Conservation (phyloP, 106 monocot species). For the Allium cepa region DNA sequence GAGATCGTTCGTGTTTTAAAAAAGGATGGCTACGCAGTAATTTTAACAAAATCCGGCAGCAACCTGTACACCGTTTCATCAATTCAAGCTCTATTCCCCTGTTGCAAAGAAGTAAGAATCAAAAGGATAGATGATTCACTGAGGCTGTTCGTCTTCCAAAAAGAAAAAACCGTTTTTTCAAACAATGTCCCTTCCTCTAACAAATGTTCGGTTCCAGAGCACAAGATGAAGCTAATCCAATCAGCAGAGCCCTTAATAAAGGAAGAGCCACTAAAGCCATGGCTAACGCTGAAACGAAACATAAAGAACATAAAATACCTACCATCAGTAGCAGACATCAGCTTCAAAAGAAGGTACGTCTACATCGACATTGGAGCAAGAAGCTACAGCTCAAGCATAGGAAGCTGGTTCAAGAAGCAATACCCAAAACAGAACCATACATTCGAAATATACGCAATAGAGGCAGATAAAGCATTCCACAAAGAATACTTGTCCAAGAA, state of each 20-base stretch:
- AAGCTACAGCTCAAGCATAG: slow-evolving; percentile 72
- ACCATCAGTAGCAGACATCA: slow-evolving; percentile 47
- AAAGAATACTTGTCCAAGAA: slow-evolving; percentile 46
- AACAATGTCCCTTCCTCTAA: slow-evolving; percentile 9
- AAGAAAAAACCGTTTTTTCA: neutral
- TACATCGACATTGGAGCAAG: slow-evolving; percentile 68
- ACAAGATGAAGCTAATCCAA: slow-evolving; percentile 33
- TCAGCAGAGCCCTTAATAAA: slow-evolving; percentile 47
- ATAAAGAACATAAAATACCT: slow-evolving; percentile 63
- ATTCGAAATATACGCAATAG: slow-evolving; percentile 57
- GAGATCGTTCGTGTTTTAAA: slow-evolving; percentile 40
- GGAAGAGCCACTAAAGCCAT: slow-evolving; percentile 70
- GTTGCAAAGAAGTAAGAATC: slow-evolving; percentile 10
- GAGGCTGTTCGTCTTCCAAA: slow-evolving; percentile 22
- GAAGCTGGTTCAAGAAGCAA: slow-evolving; percentile 79
- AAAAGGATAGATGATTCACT: slow-evolving; percentile 16
- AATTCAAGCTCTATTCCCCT: slow-evolving; percentile 21
- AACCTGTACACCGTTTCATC: slow-evolving; percentile 38
- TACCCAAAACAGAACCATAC: slow-evolving; percentile 70
- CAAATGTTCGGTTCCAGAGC: slow-evolving; percentile 43
- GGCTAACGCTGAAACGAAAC: slow-evolving; percentile 64
- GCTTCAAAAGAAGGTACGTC: slow-evolving; percentile 46
- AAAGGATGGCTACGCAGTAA: slow-evolving; percentile 32
- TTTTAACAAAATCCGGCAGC: slow-evolving; percentile 32
- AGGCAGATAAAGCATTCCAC: slow-evolving; percentile 53